Evolutionary conservation across 768 basidiomycete genomes (phyloP).

Genomic region (Leccinum subtestaceum): DNA sequence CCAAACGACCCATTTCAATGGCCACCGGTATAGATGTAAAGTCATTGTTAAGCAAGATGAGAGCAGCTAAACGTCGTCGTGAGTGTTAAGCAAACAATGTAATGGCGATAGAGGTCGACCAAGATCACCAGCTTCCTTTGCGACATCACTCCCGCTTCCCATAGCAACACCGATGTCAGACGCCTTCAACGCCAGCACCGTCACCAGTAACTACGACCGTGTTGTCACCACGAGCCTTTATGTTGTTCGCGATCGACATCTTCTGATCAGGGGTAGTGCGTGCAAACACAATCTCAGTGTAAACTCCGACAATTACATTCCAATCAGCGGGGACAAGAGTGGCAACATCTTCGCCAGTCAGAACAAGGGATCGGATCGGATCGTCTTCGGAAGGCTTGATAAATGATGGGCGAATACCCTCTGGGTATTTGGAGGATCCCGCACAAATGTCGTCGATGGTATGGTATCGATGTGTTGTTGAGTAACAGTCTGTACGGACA

Average conservation of each 20-base stretch:
- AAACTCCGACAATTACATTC: constrained; percentile 37
- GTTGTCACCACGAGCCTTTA: constrained; percentile 46
- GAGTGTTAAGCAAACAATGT: not conserved
- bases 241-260: constrained; percentile 52
- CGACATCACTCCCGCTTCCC: no score
- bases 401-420: constrained; percentile 8
- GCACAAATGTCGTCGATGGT: constrained; percentile 23
- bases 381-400: constrained; percentile 40
- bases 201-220: constrained; percentile 56
- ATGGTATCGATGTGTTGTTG: constrained; percentile 37
- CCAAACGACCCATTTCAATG: constrained; percentile 56
- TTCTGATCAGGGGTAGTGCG: constrained; percentile 58
- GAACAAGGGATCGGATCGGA: constrained; percentile 37
- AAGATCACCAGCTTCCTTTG: constrained; percentile 28
- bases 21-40: constrained; percentile 57
- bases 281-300: constrained; percentile 49
- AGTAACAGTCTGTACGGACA: constrained; percentile 36
- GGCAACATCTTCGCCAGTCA: constrained; percentile 45
- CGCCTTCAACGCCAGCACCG: constrained; percentile 36
- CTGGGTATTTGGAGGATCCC: constrained; percentile 19
- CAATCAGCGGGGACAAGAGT: constrained; percentile 38
- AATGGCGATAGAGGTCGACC: not conserved
- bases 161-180: no score
- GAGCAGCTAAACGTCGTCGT: constrained; percentile 29
- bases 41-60: constrained; percentile 57